Conservation (phyloP, 177 flowering plant species). For the Vitis hybrid region DNA sequence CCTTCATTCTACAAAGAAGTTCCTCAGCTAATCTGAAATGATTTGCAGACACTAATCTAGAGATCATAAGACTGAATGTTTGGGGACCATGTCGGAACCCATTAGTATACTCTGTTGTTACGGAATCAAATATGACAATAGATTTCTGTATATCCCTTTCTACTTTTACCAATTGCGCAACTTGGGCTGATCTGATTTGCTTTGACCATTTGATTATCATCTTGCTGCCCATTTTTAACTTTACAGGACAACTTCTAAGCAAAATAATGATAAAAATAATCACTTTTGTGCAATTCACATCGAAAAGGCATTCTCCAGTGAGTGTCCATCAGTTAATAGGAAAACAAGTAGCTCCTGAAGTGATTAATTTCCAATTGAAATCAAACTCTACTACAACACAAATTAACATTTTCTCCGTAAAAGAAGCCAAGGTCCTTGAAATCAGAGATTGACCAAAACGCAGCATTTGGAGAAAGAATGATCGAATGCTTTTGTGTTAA, state of each 20-base stretch:
- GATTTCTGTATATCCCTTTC: conserved; percentile 64
- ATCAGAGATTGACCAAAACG: too few relatives aligned
- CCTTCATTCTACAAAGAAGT: conserved; percentile 60
- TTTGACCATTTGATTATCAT: conserved; percentile 62
- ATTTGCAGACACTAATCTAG: conserved; percentile 59
- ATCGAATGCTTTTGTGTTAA: not conserved
- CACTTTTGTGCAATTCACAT: too few relatives aligned
- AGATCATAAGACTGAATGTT: conserved; percentile 62
- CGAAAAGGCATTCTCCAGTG: too few relatives aligned
- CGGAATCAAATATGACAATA: conserved; percentile 55
- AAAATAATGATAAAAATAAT: too few relatives aligned
- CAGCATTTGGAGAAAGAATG: too few relatives aligned
- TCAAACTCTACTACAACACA: too few relatives aligned
- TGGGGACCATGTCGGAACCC: conserved; percentile 60
- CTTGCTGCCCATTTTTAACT: conserved; percentile 41
- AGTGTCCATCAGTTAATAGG: too few relatives aligned
- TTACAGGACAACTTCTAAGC: too few relatives aligned
- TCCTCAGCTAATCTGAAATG: conserved; percentile 62
- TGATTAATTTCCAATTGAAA: too few relatives aligned
- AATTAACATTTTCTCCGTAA: too few relatives aligned
- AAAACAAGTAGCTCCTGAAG: too few relatives aligned
- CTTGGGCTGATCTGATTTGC: conserved; percentile 50
- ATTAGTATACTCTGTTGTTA: conserved; percentile 64
- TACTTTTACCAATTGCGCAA: conserved; percentile 53
- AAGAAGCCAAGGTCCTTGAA: too few relatives aligned